Evolutionary conservation across 306 rosid species (phyloP).

Genomic region (Cucurbita pepo): DNA sequence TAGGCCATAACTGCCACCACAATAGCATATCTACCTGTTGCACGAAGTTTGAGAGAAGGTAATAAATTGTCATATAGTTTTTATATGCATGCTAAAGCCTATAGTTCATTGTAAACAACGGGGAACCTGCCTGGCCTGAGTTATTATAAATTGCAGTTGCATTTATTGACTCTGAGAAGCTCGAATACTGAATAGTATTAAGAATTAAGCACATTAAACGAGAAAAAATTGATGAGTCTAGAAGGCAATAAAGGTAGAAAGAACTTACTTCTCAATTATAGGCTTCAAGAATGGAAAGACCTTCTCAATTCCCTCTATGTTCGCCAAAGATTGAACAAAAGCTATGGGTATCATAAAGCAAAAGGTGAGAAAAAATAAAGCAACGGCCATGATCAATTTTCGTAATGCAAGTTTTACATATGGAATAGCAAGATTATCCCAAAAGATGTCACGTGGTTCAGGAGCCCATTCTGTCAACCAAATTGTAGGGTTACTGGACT

Average conservation of each 20-base stretch:
- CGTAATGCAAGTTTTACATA: slow-evolving; percentile 55
- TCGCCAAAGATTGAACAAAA: slow-evolving; percentile 81
- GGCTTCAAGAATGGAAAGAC: slow-evolving; percentile 67
- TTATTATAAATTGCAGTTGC: background rate
- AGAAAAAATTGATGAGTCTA: background rate
- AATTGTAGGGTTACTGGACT: slow-evolving; percentile 56
- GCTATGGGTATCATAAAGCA: slow-evolving; percentile 88
- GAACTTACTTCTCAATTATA: slow-evolving; percentile 47
- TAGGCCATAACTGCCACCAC: slow-evolving; percentile 1
- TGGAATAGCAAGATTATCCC: slow-evolving; percentile 88
- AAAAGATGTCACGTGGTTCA: slow-evolving; percentile 67
- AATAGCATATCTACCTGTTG: background rate
- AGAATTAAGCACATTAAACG: background rate
- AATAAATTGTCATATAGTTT: background rate
- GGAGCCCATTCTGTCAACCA: slow-evolving; percentile 99
- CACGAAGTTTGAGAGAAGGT: slow-evolving; percentile 5
- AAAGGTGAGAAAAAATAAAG: slow-evolving; percentile 49
- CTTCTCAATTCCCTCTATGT: slow-evolving; percentile 59
- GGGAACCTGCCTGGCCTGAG: background rate
- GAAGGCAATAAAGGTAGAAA: slow-evolving; percentile 3
- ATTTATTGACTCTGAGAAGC: background rate
- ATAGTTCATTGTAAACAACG: slow-evolving; percentile 1
- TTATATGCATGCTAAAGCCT: slow-evolving; percentile 1
- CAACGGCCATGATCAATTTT: slow-evolving; percentile 38
- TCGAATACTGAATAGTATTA: background rate